These are phyloP conservation scores for Lithospermum erythrorhizon DNA, from an alignment of 257 asterid genomes.

Conservation along the genomic window DNA sequence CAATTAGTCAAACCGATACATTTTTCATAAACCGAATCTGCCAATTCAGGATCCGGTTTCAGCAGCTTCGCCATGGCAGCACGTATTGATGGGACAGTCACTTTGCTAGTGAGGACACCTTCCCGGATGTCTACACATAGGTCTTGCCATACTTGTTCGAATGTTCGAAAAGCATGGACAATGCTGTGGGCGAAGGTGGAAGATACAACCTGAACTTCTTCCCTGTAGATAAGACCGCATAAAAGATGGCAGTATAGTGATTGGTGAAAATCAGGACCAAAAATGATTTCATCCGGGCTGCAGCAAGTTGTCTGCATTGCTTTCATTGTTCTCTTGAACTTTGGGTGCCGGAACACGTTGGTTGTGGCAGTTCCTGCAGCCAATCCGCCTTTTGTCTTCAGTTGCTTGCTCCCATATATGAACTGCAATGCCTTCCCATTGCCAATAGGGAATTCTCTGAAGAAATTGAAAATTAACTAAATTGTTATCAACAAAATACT, in stretches of 20 bases:
- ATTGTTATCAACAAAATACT: no score
- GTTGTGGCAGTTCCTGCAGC: slow-evolving; percentile 96
- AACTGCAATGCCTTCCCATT: slow-evolving; percentile 80
- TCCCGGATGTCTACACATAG: slow-evolving; percentile 49
- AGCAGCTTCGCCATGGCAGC: slow-evolving; percentile 50
- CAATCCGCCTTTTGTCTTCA: slow-evolving; percentile 90
- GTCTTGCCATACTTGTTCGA: slow-evolving; percentile 69
- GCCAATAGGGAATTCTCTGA: slow-evolving; percentile 61
- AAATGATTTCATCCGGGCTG: slow-evolving; percentile 93
- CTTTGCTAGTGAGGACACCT: slow-evolving; percentile 53
- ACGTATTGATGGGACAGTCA: slow-evolving; percentile 61
- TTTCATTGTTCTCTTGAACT: slow-evolving; percentile 70
- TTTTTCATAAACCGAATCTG: slow-evolving; percentile 32
- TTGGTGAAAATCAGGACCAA: slow-evolving; percentile 82
- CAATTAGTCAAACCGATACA: slow-evolving; percentile 51
- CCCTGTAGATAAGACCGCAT: slow-evolving; percentile 62
- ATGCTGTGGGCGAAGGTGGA: slow-evolving; percentile 91
- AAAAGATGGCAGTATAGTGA: slow-evolving; percentile 82
- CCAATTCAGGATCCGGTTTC: slow-evolving; percentile 60
- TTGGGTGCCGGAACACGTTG: slow-evolving; percentile 53
- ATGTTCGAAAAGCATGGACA: slow-evolving; percentile 74
- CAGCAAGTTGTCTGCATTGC: slow-evolving; percentile 79
- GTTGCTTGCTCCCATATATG: slow-evolving; percentile 83
- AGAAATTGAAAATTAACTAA: no score
- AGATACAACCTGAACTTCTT: slow-evolving; percentile 64